Percentiles rank a stretch among this genome's conserved stretches.
Conservation (phyloP, 805 yeast species). For the Ogataea glucozyma region DNA sequence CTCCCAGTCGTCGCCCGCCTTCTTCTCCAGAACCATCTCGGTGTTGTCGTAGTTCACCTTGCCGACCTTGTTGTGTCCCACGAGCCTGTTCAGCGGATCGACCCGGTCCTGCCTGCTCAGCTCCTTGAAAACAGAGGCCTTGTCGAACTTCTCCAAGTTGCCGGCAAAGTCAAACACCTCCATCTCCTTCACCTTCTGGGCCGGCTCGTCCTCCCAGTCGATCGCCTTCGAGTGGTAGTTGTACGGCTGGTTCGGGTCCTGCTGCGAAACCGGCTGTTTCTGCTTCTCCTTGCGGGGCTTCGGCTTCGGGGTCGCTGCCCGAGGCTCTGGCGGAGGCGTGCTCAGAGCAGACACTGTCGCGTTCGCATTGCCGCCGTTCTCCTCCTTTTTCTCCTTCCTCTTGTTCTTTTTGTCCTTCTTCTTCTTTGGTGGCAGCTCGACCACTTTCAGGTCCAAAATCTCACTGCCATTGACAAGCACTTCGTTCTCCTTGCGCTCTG, state of each 20-base stretch:
- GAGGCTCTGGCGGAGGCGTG: conserved; percentile 6
- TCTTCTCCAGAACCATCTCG: conserved; percentile 68
- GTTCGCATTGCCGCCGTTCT: conserved; percentile 3
- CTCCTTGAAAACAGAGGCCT: conserved; percentile 74
- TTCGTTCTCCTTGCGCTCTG: conserved; percentile 23
- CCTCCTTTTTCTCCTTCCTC: conserved; percentile 10
- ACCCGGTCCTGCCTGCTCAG: conserved; percentile 63
- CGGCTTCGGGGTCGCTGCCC: conserved; percentile 16
- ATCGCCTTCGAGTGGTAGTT: conserved; percentile 32
- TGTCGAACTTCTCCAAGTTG: conserved; percentile 79
- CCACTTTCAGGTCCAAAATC: conserved; percentile 56
- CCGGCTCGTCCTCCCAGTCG: conserved; percentile 52
- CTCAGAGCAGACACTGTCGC: neutral
- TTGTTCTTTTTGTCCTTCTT: conserved; percentile 27
- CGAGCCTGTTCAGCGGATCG: conserved; percentile 63
- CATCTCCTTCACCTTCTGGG: conserved; percentile 45
- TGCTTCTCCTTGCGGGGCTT: conserved; percentile 22
- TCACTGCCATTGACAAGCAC: conserved; percentile 36
- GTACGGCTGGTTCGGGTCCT: conserved; percentile 25
- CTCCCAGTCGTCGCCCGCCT: conserved; percentile 56
- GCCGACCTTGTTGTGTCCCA: conserved; percentile 66
- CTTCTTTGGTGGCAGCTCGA: conserved; percentile 47
- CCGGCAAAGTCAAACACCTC: conserved; percentile 85
- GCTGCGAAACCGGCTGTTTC: conserved; percentile 11
- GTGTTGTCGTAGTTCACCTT: conserved; percentile 61